These are phyloP conservation scores for Zymoseptoria crescenta DNA, from an alignment of 2,329 filamentous ascomycete genomes.

Conservation along the genomic window DNA sequence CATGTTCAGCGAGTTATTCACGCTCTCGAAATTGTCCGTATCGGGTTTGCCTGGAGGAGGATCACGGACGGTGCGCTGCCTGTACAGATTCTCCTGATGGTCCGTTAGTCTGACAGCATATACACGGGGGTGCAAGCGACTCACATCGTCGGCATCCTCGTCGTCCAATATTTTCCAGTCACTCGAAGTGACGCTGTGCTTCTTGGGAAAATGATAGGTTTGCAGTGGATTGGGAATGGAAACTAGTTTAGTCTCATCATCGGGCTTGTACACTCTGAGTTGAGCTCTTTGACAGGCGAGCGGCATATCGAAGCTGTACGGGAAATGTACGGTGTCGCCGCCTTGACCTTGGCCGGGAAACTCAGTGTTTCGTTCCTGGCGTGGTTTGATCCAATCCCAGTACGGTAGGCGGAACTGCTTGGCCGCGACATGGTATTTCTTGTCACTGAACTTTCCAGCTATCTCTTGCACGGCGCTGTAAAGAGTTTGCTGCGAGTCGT, in stretches of 20 bases:
- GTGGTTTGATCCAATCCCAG: slow-evolving; percentile 1
- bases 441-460: background rate
- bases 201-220: background rate
- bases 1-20: background rate
- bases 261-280: background rate
- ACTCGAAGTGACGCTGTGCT: background rate
- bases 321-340: background rate
- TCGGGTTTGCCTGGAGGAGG: background rate
- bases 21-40: background rate
- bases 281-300: background rate
- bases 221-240: background rate
- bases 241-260: background rate
- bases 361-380: background rate
- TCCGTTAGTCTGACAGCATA: background rate
- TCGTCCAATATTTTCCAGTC: background rate
- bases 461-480: background rate
- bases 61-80: background rate
- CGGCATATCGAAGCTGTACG: background rate
- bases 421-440: background rate
- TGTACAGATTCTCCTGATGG: background rate
- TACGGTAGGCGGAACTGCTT: slow-evolving; percentile 1
- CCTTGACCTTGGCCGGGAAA: background rate
- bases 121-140: background rate
- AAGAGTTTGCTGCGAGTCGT: background rate
- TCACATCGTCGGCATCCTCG: background rate